These are phyloP conservation scores for Aureobasidium leucospermi DNA, from an alignment of 2,329 filamentous ascomycete genomes.

Conservation along the genomic window DNA sequence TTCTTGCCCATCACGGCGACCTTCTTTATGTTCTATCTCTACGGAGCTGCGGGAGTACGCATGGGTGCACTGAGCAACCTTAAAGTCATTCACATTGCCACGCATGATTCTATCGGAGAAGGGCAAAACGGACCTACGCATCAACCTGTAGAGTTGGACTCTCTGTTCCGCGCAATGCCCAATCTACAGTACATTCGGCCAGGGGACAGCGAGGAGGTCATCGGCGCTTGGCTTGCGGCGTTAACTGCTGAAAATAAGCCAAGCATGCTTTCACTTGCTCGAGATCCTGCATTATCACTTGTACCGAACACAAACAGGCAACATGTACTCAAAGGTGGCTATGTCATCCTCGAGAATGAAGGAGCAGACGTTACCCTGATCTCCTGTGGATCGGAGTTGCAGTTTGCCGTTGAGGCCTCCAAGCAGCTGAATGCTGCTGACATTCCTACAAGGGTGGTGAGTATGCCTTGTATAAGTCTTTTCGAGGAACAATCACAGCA, in stretches of 20 bases:
- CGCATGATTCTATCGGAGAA: conserved; percentile 54
- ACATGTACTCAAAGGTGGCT: conserved; percentile 26
- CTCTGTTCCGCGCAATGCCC: conserved; percentile 56
- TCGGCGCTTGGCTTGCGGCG: conserved; percentile 47
- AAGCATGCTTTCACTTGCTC: conserved; percentile 43
- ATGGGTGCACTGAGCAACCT: conserved; percentile 53
- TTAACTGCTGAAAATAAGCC: conserved; percentile 37
- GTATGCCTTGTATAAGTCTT: conserved; percentile 39
- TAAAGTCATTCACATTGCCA: conserved; percentile 53
- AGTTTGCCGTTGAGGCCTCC: conserved; percentile 32
- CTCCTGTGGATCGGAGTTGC: conserved; percentile 38
- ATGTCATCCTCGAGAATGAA: conserved; percentile 25
- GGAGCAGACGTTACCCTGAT: conserved; percentile 32
- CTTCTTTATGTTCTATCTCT: conserved; percentile 59
- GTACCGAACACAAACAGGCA: conserved; percentile 24
- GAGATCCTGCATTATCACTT: conserved; percentile 32
- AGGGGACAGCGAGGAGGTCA: conserved; percentile 51
- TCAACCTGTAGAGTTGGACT: conserved; percentile 52
- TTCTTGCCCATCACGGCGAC: conserved; percentile 52
- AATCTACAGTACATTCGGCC: conserved; percentile 56
- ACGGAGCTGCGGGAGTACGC: conserved; percentile 51
- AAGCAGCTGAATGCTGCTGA: conserved; percentile 28
- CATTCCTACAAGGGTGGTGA: conserved; percentile 35
- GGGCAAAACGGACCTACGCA: conserved; percentile 58
- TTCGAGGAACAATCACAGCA: conserved; percentile 36